Evolutionary conservation across 2,329 filamentous ascomycete species (phyloP).

Genomic region (Xylariaceae sp.): DNA sequence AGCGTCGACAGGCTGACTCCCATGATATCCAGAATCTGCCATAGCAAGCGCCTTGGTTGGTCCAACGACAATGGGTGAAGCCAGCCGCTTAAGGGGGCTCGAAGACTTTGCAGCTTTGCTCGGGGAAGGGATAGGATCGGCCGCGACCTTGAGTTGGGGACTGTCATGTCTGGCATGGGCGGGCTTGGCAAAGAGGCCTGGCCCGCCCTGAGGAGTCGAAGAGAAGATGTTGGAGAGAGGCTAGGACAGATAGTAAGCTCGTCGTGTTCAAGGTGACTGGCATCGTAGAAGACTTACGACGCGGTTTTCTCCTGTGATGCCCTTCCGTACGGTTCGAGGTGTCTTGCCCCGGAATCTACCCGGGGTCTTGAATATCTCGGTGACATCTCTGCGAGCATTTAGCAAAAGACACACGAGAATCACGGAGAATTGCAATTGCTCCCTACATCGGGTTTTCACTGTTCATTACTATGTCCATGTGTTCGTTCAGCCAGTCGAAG

Average conservation of each 20-base stretch:
- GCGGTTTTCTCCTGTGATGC: slow-evolving; percentile 51
- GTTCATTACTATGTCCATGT: slow-evolving; percentile 86
- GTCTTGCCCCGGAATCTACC: slow-evolving; percentile 79
- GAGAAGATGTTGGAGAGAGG: slow-evolving; percentile 57
- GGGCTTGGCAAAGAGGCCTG: slow-evolving; percentile 49
- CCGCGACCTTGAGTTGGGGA: slow-evolving; percentile 55
- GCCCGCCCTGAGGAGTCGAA: slow-evolving; percentile 48
- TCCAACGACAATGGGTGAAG: slow-evolving; percentile 30
- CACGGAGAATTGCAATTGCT: slow-evolving; percentile 21
- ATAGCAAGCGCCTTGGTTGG: slow-evolving; percentile 33
- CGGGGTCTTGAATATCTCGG: slow-evolving; percentile 93
- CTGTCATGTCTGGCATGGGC: slow-evolving; percentile 46
- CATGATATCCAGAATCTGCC: slow-evolving; percentile 67
- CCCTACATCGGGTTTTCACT: slow-evolving; percentile 77
- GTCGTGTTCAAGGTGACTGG: background rate
- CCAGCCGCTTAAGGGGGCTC: slow-evolving; percentile 33
- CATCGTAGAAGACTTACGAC: slow-evolving; percentile 47
- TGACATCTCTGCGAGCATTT: slow-evolving; percentile 62
- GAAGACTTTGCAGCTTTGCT: slow-evolving; percentile 32
- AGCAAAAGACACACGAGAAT: slow-evolving; percentile 22
- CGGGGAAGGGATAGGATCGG: slow-evolving; percentile 40
- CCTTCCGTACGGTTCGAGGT: slow-evolving; percentile 64
- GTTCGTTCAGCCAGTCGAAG: slow-evolving; percentile 96
- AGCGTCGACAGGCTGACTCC: slow-evolving; percentile 56
- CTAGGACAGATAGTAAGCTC: slow-evolving; percentile 33